These are phyloP conservation scores for Globisporangium emineosum DNA, from an alignment of 352 stramenopile genomes.

Conservation along the genomic window DNA sequence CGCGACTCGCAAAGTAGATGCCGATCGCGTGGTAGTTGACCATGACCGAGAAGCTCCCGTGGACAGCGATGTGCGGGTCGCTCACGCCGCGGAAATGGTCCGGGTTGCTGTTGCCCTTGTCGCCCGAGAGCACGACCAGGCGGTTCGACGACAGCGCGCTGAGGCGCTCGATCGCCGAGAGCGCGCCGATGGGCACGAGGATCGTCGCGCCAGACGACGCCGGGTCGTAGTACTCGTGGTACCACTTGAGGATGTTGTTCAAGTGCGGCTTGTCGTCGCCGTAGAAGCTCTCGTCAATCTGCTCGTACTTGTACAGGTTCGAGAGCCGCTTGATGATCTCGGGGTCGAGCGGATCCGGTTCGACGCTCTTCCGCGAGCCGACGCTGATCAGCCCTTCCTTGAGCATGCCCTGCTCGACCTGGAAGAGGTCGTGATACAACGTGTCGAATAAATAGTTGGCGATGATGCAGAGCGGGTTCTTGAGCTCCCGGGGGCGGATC, in stretches of 20 bases:
- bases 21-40: constrained; percentile 96
- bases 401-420: constrained; percentile 79
- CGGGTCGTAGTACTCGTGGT: constrained; percentile 76
- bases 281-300: constrained; percentile 85
- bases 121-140: constrained; percentile 86
- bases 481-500: constrained; percentile 47
- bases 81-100: constrained; percentile 89
- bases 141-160: constrained; percentile 46
- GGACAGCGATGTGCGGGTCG: constrained; percentile 94
- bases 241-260: constrained; percentile 92
- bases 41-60: constrained; percentile 95
- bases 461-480: constrained; percentile 89
- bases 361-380: constrained; percentile 56
- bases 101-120: constrained; percentile 94
- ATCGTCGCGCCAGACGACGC: constrained; percentile 69
- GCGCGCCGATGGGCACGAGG: constrained; percentile 89
- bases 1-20: constrained; percentile 87
- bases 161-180: constrained; percentile 77
- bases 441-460: constrained; percentile 96
- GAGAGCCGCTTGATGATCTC: constrained; percentile 93
- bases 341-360: constrained; percentile 86
- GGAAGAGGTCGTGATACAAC: constrained; percentile 89
- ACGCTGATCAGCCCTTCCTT: constrained; percentile 92
- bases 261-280: constrained; percentile 61
- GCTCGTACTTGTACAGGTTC: constrained; percentile 88